phyloP scores from a whole-genome alignment of 768 basidiomycete species.

The Psilocybe azurescens region DNA sequence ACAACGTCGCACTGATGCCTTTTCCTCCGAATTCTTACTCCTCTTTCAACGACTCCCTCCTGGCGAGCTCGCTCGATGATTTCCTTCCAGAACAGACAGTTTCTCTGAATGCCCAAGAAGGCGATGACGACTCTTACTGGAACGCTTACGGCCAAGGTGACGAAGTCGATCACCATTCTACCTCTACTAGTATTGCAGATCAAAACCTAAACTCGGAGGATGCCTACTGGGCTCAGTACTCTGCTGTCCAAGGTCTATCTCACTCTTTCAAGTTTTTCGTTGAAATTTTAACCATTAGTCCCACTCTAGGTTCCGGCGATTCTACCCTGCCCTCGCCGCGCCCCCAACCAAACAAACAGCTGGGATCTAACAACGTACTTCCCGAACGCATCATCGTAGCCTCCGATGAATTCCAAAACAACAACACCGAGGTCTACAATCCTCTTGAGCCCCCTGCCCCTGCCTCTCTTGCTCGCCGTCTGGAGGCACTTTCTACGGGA shows the following conservation, averaged over 20 bases:
- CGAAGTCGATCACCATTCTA: constrained; percentile 25
- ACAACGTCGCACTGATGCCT: constrained; percentile 72
- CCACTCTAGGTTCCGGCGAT: constrained; percentile 66
- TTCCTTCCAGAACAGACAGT: constrained; percentile 35
- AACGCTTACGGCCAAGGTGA: constrained; percentile 59
- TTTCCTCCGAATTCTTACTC: constrained; percentile 55
- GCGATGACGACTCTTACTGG: constrained; percentile 72
- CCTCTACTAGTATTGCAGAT: constrained; percentile 17
- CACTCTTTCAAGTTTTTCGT: constrained; percentile 5
- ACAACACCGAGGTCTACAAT: constrained; percentile 38
- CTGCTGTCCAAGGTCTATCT: constrained; percentile 66
- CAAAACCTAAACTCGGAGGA: constrained; percentile 47
- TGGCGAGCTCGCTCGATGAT: constrained; percentile 34
- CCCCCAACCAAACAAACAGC: constrained; percentile 30
- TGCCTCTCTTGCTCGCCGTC: constrained; percentile 41
- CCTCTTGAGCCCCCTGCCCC: constrained; percentile 50
- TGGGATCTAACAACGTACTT: constrained; percentile 15
- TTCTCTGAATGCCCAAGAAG: constrained; percentile 30
- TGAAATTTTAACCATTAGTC: not conserved
- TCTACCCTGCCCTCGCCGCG: constrained; percentile 67
- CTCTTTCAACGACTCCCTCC: constrained; percentile 33
- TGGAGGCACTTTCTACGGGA: constrained; percentile 37
- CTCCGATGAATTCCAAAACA: constrained; percentile 32
- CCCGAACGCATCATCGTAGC: constrained; percentile 38
- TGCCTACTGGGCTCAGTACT: constrained; percentile 80